Evolutionary conservation across 768 basidiomycete genomes (phyloP), one percentile per base, ranked within the genome.

Genomic region (Mycena indigotica): DNA sequence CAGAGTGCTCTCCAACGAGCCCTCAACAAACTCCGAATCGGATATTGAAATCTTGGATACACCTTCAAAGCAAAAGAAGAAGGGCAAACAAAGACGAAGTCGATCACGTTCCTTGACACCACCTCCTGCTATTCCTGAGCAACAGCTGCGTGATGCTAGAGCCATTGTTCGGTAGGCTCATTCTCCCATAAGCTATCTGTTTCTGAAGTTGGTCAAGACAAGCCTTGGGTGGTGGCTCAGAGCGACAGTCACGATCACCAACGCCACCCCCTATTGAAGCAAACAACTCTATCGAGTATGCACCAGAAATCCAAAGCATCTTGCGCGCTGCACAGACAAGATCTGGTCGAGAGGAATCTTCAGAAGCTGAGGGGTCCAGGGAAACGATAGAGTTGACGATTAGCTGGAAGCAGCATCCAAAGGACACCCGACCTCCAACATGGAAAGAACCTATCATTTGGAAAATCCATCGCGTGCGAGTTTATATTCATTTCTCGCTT

Each of bases 331-430:
- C 72, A 12, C 71, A 68, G 32, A 65, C 65, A 13, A 59, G 62
- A 49, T 56, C 66, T 25, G 61, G 61, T 21, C 72, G 70, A 44
- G 69, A 64, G n/a, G 61, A 66, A 48, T 58, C 70, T 39, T 60
- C 64, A 63, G 53, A 65, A 50, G 50, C 67, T 30, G 66, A 57
- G 28, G 57, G 55, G 16, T 63, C 61, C 1, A 48, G 28, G 46
- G 78, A 77, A 23, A 73, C 73, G 23, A 78, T 91, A 17, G 71
- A 70, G 19, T 70, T 91, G 40, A 78, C 71, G 35, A 84, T 91
- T 13, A 78, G 73, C 49, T 91, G 89, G 88, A 75, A 74, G 29
- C 81, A 82, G 4, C 89, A 91, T 72, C 89, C 90, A 2, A 68
- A 73, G 58, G 67, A 75, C 24, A 64, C 76, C 24, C 63, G 69